Base-by-base conservation (phyloP, 345 rosid genomes). In the Gossypium arboreum region DNA sequence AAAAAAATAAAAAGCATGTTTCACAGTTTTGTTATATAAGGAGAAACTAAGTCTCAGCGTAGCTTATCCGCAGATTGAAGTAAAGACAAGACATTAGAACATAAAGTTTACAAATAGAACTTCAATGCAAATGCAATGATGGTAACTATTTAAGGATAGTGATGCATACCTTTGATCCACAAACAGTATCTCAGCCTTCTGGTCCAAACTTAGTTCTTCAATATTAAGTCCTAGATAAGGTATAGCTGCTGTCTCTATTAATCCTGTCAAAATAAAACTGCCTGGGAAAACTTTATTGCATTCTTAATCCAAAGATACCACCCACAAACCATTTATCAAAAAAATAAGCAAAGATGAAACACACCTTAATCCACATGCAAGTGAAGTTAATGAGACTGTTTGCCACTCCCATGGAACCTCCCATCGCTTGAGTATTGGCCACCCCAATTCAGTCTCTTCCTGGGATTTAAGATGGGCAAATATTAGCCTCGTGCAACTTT, bases 391-490 rank as follows among this genome's bases (percentile, higher is more conserved):
- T 7, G 94, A 89, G 82, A 84, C 88, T 48, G 97, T 91, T 74
- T 86, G 71, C 98, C 98, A 92, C 68, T 82, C 81, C 97, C 98
- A 94, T 15, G 98, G 98, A 55, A 89, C 97, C 54, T 94, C 90
- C 98, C 98, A 94, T 74, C 94, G 81, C 85, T 89, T 44, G 48
- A 92, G 85, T 45, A 91, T 81, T 13, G 88, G 86, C 97, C 93
- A 91, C 17, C 84, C 86, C 71, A 79, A 69, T 75, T 79, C 65
- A 17, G 59, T 52, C 10, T 70, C 73, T 70, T 74, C 82, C 87
- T 70, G 60, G 27, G 59, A n/a, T 84, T 51, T 34, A 57, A 73
- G 16, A 67, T 43, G 4, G 7, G 22, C 62, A 22, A 43, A 54
- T 9, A 29, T 13, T 1, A 29, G 16, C 10, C 29, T 51, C 41